Base-by-base conservation (phyloP, 73 alveolate genomes). In the Tetrahymena malaccensis region DNA sequence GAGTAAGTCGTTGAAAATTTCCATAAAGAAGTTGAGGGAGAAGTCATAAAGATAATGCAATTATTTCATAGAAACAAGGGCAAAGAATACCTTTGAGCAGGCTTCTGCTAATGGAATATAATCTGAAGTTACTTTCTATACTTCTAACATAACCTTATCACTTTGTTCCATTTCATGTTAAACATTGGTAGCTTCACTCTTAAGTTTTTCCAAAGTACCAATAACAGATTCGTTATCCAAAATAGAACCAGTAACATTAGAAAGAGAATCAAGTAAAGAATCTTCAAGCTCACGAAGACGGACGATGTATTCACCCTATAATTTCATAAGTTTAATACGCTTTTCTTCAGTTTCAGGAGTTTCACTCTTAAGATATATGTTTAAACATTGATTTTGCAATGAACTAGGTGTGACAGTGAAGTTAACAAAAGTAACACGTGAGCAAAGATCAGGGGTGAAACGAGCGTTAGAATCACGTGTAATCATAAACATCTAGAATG, bases 381-480 rank as follows among this genome's bases (percentile, higher is more conserved):
- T 99, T 97, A 99, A 95, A 96, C 99, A 98, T 97, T 99, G 98
- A 94, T 99, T 98, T 96, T 98, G 98, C 83, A 99, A 97, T 44
- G 99, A 97, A 83, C 99, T 96, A 56, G 99, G 99, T 4, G 99
- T 99, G 85, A 99, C 99, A 25, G 99, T 99, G 97, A 99, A 99
- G 99, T 99, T 99, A 38, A 99, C 99, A 95, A 99, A 99, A 22
- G 99, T 99, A 16, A 99, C 99, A 93, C 99, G 94, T 35, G 99
- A 98, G 98, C 99, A 99, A 34, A 99, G 97, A 97, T 99, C 99
- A 4, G 99, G 99, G 1, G 99, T 98, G 96, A 99, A 99, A 97
- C 96, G 94, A 37, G 98, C 98, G 38, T 93, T 96, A n/a, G 99
- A 96, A 95, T 99, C 99, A 93, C 99, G 96, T 3, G 99, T 99